Evolutionary conservation across 345 rosid species (phyloP).

Genomic region (Citrus sinensis): DVS_A1.0 CM039166.1:198501-199000

Average conservation of each 20-base stretch:
- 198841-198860: background rate
- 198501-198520: slow-evolving; percentile 47
- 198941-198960: background rate
- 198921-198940: background rate
- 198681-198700: background rate
- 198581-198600: background rate
- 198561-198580: slow-evolving; percentile 39
- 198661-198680: background rate
- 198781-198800: background rate
- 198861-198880: background rate
- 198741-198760: background rate
- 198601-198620: too few species aligned
- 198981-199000: background rate
- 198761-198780: background rate
- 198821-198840: background rate
- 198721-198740: background rate
- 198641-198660: background rate
- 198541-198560: slow-evolving; percentile 51
- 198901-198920: background rate
- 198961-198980: too few species aligned
- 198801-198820: background rate
- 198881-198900: background rate
- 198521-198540: slow-evolving; percentile 40
- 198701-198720: background rate
- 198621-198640: background rate